These are phyloP conservation scores for Ustilago lituana DNA, from an alignment of 1,284 basidiomycete genomes.

Conservation along the genomic window DNA sequence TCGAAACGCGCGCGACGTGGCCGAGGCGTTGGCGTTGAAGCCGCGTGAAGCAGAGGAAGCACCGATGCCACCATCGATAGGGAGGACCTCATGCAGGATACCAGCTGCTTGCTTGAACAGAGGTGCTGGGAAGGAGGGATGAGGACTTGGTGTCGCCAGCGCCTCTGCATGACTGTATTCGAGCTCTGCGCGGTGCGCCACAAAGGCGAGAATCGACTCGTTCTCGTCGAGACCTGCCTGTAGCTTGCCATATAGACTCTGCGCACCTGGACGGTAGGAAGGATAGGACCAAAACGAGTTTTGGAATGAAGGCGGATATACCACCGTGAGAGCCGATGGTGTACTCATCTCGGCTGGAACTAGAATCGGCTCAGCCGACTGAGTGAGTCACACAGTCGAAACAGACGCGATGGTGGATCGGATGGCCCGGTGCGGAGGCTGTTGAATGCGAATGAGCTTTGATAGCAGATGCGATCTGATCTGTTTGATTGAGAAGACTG, in stretches of 20 bases:
- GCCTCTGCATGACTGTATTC: constrained; percentile 57
- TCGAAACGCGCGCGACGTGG: constrained; percentile 47
- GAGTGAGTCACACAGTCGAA: background rate
- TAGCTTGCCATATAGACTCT: constrained; percentile 54
- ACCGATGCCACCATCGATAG: constrained; percentile 12
- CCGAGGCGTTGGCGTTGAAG: constrained; percentile 29
- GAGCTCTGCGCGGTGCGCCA: constrained; percentile 56
- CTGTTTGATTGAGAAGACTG: too few species aligned
- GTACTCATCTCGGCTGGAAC: constrained; percentile 54
- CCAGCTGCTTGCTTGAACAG: constrained; percentile 49
- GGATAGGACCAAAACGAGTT: constrained; percentile 64
- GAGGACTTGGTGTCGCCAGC: constrained; percentile 44
- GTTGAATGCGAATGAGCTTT: too few species aligned
- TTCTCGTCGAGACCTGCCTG: constrained; percentile 64
- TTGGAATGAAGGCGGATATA: constrained; percentile 57
- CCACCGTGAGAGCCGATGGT: constrained; percentile 52
- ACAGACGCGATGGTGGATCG: too few species aligned
- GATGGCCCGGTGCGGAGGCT: too few species aligned
- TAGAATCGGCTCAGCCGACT: background rate
- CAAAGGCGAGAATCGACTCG: constrained; percentile 55
- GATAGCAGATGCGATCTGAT: too few species aligned
- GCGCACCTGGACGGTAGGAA: constrained; percentile 58
- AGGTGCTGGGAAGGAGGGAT: constrained; percentile 30
- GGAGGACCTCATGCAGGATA: constrained; percentile 40
- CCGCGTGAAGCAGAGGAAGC: constrained; percentile 20